Conservation (phyloP, 1,284 basidiomycete genomes). For the Ustilago loliicola region DNA sequence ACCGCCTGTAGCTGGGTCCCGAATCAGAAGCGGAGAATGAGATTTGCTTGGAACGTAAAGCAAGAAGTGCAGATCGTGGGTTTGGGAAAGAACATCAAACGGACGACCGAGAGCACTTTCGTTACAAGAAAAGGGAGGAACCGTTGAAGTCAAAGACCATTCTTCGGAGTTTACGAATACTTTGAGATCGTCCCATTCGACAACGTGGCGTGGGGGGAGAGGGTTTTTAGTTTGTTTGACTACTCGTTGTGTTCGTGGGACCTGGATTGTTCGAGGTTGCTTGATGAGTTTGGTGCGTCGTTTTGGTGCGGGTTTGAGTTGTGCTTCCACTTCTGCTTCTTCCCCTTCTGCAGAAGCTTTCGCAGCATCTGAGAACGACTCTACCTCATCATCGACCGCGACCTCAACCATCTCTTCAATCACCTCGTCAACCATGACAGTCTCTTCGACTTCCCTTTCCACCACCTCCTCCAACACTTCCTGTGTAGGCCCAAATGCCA, state of each 20-base stretch:
- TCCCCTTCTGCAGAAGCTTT: background rate
- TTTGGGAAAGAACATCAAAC: constrained; percentile 48
- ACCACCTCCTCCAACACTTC: constrained; percentile 67
- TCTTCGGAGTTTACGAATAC: constrained; percentile 94
- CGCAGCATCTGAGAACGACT: background rate
- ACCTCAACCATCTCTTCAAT: constrained; percentile 32
- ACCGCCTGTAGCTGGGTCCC: constrained; percentile 71
- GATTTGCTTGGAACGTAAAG: constrained; percentile 84
- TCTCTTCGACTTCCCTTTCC: constrained; percentile 31
- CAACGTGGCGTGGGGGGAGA: constrained; percentile 28
- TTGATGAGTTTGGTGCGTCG: constrained; percentile 20
- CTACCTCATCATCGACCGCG: constrained; percentile 8
- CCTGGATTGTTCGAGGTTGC: constrained; percentile 24
- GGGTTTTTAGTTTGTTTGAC: constrained; percentile 16
- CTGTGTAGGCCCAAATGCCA: constrained; percentile 82
- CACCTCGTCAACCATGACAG: constrained; percentile 48
- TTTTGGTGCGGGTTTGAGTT: background rate
- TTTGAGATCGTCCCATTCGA: constrained; percentile 64
- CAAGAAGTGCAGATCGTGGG: constrained; percentile 87
- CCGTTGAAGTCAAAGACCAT: constrained; percentile 78
- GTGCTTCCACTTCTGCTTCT: constrained; percentile 17
- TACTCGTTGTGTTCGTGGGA: constrained; percentile 17
- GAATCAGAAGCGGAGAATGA: constrained; percentile 80
- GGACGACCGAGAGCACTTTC: constrained; percentile 3
- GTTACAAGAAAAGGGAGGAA: constrained; percentile 24